Conservation (phyloP, 2,329 filamentous ascomycete genomes). For the Stemphylium beticola region DNA sequence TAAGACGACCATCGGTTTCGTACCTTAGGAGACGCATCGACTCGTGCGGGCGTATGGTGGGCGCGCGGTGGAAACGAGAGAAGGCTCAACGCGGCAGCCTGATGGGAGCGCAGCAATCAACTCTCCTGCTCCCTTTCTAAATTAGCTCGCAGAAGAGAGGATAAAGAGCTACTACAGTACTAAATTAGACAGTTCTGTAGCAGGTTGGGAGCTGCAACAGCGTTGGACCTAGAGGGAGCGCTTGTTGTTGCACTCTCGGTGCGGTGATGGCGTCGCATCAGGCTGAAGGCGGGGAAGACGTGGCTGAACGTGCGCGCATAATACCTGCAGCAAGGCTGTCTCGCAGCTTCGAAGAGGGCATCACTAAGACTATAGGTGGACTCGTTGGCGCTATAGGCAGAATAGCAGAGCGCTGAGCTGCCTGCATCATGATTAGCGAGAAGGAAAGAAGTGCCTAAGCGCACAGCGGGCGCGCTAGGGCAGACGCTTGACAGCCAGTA, state of each 20-base stretch:
- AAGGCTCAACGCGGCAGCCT: not conserved
- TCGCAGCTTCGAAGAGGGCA: too few relatives aligned
- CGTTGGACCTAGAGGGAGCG: not conserved
- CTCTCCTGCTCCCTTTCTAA: not conserved
- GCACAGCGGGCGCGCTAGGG: too few relatives aligned
- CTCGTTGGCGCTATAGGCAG: too few relatives aligned
- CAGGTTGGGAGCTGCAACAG: not conserved
- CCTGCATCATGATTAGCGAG: too few relatives aligned
- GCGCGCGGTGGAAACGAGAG: too few relatives aligned
- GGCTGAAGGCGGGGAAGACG: not conserved
- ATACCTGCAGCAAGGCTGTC: not conserved
- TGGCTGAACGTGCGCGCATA: not conserved
- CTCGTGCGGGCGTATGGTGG: too few relatives aligned
- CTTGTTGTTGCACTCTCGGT: not conserved
- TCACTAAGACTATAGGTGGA: too few relatives aligned
- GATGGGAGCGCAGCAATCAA: not conserved
- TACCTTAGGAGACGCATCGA: too few relatives aligned
- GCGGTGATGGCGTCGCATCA: not conserved
- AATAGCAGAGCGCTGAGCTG: too few relatives aligned
- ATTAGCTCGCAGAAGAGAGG: not conserved
- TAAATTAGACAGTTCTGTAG: not conserved
- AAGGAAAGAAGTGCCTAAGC: too few relatives aligned
- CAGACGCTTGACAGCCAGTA: too few relatives aligned
- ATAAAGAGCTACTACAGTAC: not conserved
- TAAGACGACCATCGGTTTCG: too few relatives aligned